Conservation (phyloP, 2,329 filamentous ascomycete genomes). For the Colletotrichum cereale region DNA sequence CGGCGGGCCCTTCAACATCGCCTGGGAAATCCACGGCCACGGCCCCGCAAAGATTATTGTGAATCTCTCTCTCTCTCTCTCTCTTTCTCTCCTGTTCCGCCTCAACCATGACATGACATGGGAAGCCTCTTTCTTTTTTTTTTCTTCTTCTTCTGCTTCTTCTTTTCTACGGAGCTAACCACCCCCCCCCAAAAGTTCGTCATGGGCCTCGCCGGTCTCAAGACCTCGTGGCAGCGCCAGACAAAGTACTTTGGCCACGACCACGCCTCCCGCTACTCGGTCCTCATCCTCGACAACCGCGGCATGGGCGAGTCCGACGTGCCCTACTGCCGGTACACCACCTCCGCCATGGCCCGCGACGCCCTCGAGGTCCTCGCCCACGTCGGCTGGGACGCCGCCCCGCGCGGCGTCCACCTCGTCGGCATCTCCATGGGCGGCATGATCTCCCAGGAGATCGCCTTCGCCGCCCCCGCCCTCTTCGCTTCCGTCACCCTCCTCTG, state of each 20-base stretch:
- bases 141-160: not conserved
- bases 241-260: conserved; percentile 85
- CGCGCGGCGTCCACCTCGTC: conserved; percentile 71
- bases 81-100: not conserved
- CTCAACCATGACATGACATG: not conserved
- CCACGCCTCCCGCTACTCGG: conserved; percentile 74
- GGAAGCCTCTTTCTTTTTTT: conserved; percentile 55
- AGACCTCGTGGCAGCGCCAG: conserved; percentile 83
- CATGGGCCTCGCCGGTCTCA: conserved; percentile 80
- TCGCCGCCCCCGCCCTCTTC: conserved; percentile 64
- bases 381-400: conserved; percentile 71
- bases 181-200: conserved; percentile 68
- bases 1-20: conserved; percentile 81
- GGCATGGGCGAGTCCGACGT: conserved; percentile 86
- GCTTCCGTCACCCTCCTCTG: conserved; percentile 70
- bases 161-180: not conserved
- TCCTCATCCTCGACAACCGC: conserved; percentile 85
- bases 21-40: conserved; percentile 84
- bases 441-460: conserved; percentile 86
- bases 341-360: conserved; percentile 87
- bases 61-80: conserved; percentile 57
- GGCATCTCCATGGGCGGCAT: conserved; percentile 91
- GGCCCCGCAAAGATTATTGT: conserved; percentile 81
- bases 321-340: conserved; percentile 82
- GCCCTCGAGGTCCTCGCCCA: conserved; percentile 76